Evolutionary conservation across 2,329 filamentous ascomycete genomes (phyloP).

Genomic region (Hysterium pulicare): DNA sequence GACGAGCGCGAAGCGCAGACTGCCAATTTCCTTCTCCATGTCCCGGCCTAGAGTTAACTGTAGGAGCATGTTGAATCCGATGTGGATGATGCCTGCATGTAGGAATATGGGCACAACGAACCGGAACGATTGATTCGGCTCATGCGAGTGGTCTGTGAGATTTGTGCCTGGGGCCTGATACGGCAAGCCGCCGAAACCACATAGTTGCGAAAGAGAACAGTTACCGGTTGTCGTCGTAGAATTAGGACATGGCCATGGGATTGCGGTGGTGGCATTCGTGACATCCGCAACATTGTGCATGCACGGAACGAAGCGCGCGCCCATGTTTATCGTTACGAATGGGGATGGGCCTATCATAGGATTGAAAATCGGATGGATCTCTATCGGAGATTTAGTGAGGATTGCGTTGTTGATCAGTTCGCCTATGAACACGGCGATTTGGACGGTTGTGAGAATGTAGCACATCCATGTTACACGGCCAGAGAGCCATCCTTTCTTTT

Average conservation of each 20-base stretch:
- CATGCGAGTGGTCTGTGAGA: slow-evolving; percentile 55
- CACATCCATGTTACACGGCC: slow-evolving; percentile 73
- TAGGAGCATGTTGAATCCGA: slow-evolving; percentile 89
- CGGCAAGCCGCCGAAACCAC: slow-evolving; percentile 75
- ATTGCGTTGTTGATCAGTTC: slow-evolving; percentile 81
- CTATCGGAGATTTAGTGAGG: slow-evolving; percentile 73
- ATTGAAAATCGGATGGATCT: slow-evolving; percentile 83
- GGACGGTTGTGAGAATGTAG: slow-evolving; percentile 72
- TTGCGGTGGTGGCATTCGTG: slow-evolving; percentile 49
- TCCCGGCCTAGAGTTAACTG: slow-evolving; percentile 88
- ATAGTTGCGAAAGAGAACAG: slow-evolving; percentile 78
- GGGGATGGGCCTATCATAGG: slow-evolving; percentile 94
- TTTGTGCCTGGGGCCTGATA: slow-evolving; percentile 55
- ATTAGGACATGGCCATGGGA: slow-evolving; percentile 78
- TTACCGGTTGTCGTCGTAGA: slow-evolving; percentile 57
- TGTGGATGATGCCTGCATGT: slow-evolving; percentile 90
- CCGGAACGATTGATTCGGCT: slow-evolving; percentile 92
- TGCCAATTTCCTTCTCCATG: slow-evolving; percentile 87
- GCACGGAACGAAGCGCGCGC: slow-evolving; percentile 84
- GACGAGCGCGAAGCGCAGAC: slow-evolving; percentile 81
- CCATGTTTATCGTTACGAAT: slow-evolving; percentile 94
- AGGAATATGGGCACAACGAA: slow-evolving; percentile 96
- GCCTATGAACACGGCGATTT: slow-evolving; percentile 82
- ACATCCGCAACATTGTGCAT: slow-evolving; percentile 80
- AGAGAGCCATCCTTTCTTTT: slow-evolving; percentile 54